Percentiles rank a stretch among this genome's conserved stretches.
phyloP scores from a whole-genome alignment of 352 stramenopile genomes.

The Globisporangium canariense region DNA sequence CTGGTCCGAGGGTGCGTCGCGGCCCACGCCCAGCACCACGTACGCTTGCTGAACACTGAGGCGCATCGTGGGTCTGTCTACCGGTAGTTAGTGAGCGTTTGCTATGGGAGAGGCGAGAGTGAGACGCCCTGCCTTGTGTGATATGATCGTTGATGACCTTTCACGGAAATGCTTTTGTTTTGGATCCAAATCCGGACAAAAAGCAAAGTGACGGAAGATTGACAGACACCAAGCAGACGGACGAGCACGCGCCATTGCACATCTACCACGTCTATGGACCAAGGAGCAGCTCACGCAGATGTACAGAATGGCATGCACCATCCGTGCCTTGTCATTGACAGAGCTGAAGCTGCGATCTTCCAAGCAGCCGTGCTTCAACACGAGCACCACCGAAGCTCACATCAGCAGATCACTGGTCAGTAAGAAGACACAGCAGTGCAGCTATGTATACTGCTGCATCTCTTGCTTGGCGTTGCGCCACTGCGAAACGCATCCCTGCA shows the following conservation, averaged over 20 bases:
- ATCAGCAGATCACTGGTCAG: no score
- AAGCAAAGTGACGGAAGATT: neutral
- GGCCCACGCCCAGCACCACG: constrained; percentile 35
- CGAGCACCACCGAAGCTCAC: no score
- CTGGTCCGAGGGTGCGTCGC: constrained; percentile 37
- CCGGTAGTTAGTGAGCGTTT: neutral
- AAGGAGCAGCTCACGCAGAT: no score
- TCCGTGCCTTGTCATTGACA: no score
- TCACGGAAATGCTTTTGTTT: neutral
- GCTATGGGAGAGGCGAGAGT: no score
- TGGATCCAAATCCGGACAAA: neutral
- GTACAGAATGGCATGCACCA: no score
- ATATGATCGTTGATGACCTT: neutral
- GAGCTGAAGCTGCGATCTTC: no score
- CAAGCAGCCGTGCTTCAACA: no score
- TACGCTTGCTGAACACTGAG: constrained; percentile 44
- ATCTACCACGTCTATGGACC: no score
- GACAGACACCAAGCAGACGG: neutral
- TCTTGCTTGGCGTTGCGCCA: neutral
- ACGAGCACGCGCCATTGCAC: no score
- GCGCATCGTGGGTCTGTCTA: constrained; percentile 15
- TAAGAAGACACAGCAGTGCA: neutral
- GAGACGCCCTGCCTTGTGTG: no score
- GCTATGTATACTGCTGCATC: neutral
- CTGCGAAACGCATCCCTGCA: no score